Conservation (phyloP, 2,329 filamentous ascomycete genomes). For the Pseudogymnoascus sp. region DNA sequence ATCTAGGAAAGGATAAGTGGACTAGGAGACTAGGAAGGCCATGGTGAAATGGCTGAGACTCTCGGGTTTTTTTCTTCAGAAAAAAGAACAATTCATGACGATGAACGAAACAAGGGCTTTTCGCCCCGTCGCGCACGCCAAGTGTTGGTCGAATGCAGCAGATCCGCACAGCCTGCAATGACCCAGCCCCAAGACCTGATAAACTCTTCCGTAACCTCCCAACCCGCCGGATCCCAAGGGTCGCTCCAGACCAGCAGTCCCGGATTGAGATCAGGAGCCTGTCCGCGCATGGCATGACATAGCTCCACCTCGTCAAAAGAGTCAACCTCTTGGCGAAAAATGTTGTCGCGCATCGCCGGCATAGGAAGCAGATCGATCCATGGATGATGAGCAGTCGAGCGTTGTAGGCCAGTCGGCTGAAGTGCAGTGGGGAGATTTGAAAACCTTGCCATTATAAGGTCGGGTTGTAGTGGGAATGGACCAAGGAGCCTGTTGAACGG, state of each 20-base stretch:
- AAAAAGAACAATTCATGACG: not conserved
- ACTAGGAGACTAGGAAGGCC: no score
- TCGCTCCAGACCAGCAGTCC: conserved; percentile 33
- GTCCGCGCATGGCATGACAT: conserved; percentile 24
- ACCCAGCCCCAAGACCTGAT: conserved; percentile 29
- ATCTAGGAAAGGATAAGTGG: no score
- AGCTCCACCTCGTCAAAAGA: conserved; percentile 24
- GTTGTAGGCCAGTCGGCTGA: conserved; percentile 23
- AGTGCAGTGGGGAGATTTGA: conserved; percentile 12
- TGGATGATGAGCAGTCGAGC: conserved; percentile 19
- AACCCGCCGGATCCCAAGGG: conserved; percentile 27
- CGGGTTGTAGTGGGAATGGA: not conserved
- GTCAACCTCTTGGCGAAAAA: conserved; percentile 18
- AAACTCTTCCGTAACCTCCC: conserved; percentile 33
- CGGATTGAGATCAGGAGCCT: conserved; percentile 21
- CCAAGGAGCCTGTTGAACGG: not conserved
- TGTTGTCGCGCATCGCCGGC: conserved; percentile 25
- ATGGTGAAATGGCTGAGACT: no score
- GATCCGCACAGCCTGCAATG: conserved; percentile 26
- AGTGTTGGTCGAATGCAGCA: conserved; percentile 29
- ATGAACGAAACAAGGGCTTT: not conserved
- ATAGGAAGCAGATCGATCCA: conserved; percentile 26
- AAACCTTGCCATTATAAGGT: not conserved
- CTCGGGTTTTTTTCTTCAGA: not conserved
- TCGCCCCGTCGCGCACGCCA: conserved; percentile 30